phyloP scores from a whole-genome alignment of 495 filamentous ascomycete species.

The Hypoxylon fuscum region DNA sequence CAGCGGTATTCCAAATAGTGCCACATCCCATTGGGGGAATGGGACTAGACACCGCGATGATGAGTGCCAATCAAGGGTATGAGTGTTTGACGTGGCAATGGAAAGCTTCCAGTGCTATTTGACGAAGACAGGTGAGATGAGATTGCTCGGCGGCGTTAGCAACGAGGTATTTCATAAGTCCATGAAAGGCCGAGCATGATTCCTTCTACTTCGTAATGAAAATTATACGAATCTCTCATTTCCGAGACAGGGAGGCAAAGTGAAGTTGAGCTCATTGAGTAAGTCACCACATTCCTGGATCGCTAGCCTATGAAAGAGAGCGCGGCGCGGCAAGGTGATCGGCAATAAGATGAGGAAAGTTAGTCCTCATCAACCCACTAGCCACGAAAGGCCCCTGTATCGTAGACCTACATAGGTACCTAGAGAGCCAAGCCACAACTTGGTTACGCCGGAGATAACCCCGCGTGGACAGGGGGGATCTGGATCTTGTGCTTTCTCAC shows the following conservation, averaged over 20 bases:
- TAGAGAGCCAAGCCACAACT: background rate
- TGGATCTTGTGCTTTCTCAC: slow-evolving; percentile 16
- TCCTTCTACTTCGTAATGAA: background rate
- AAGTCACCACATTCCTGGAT: slow-evolving; percentile 1
- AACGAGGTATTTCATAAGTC: slow-evolving; percentile 19
- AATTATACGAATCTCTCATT: slow-evolving; percentile 21
- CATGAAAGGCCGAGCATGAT: background rate
- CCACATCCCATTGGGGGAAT: background rate
- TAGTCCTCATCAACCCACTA: slow-evolving; percentile 23
- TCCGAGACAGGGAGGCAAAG: slow-evolving; percentile 5
- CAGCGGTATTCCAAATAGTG: background rate
- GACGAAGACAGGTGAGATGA: slow-evolving; percentile 7
- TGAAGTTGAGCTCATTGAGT: slow-evolving; percentile 25
- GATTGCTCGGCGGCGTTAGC: background rate
- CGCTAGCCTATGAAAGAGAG: slow-evolving; percentile 9
- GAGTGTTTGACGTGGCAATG: background rate
- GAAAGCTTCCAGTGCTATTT: slow-evolving; percentile 5
- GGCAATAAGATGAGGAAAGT: slow-evolving; percentile 38
- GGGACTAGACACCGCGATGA: background rate
- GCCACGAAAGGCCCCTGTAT: background rate
- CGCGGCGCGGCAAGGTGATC: slow-evolving; percentile 39
- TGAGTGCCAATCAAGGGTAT: background rate
- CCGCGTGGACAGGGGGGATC: slow-evolving; percentile 17
- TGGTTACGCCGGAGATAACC: slow-evolving; percentile 21
- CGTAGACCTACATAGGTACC: background rate